Evolutionary conservation across 2,329 filamentous ascomycete species (phyloP), one percentile per base, ranked within the genome.

Genomic region (Ophiocordyceps camponoti-leonardi): DNA sequence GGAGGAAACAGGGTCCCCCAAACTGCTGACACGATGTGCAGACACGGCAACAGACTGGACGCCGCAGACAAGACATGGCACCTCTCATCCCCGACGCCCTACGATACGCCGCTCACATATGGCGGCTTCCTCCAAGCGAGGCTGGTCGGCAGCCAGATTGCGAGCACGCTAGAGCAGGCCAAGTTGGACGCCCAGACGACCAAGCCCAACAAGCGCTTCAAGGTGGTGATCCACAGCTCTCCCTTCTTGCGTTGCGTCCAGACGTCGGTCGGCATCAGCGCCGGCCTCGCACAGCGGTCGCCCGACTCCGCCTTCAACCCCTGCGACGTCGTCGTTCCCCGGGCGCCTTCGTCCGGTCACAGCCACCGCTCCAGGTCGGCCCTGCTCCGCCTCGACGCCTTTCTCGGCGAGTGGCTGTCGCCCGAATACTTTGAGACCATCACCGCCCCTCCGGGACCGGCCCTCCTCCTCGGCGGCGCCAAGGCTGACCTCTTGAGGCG

Each of bases 31-130:
- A n/a, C n/a, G n/a, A n/a, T n/a, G n/a, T 26, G 23, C 48, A 81
- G 92, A 64, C 92, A 98, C 63, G 92, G 92, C 57, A 85, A 88
- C 55, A 83, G 92, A 53, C 81, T 98, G 47, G 92, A 98, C 62
- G 86, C 86, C 46, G 87, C 88, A 50, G 88, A 98, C 70, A 87
- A 88, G 60, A 79, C 86, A 61, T 98, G 92, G 92, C 86, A 95
- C 62, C 73, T 94, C 46, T 83, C 84, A 28, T 94, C 92, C 6
- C 84, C 88, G 1, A 88, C 86, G 6, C 92, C 92, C 2, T 98
- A 96, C 68, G 90, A 98, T 53, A 86, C 92, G 52, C 92, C 92
- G 44, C 72, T 98, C 47, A 94, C 88, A 3, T 96, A 95, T 59
- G 85, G 86, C 53, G 92, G 92, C 51, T 95, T 92, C 83, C 77